Conservation (phyloP, 306 rosid species). For the Cajanus cajan region DNA sequence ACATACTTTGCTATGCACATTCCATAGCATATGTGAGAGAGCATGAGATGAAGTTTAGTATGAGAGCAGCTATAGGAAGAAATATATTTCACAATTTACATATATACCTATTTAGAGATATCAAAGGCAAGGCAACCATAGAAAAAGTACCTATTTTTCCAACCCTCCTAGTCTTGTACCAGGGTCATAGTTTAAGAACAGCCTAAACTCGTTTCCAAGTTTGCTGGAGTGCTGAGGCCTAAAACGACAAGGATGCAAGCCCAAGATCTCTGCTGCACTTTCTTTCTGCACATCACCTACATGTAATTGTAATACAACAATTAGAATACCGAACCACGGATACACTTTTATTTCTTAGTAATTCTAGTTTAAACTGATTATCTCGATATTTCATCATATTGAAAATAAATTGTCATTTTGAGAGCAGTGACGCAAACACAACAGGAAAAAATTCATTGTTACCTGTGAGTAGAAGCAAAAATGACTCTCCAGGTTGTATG, state of each 20-base stretch:
- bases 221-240: constrained; percentile 78
- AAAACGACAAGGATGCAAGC: constrained; percentile 77
- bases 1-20: neutral
- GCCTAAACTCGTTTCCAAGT: constrained; percentile 84
- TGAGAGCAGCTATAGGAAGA: neutral
- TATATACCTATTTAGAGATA: neutral
- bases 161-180: constrained; percentile 77
- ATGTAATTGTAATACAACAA: constrained; percentile 18
- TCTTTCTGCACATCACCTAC: constrained; percentile 91
- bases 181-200: constrained; percentile 92
- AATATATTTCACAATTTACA: neutral
- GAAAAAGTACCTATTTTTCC: constrained; percentile 47
- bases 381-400: neutral
- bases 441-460: constrained; percentile 3
- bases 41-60: neutral
- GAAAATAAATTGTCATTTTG: neutral
- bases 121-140: constrained; percentile 16
- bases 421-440: neutral
- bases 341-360: neutral
- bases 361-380: constrained; percentile 4
- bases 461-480: constrained; percentile 89
- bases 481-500: constrained; percentile 48
- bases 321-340: neutral
- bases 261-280: constrained; percentile 81
- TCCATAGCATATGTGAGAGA: neutral